Base-by-base conservation (phyloP, 805 yeast species). In the Suhomyces sp. region DNA sequence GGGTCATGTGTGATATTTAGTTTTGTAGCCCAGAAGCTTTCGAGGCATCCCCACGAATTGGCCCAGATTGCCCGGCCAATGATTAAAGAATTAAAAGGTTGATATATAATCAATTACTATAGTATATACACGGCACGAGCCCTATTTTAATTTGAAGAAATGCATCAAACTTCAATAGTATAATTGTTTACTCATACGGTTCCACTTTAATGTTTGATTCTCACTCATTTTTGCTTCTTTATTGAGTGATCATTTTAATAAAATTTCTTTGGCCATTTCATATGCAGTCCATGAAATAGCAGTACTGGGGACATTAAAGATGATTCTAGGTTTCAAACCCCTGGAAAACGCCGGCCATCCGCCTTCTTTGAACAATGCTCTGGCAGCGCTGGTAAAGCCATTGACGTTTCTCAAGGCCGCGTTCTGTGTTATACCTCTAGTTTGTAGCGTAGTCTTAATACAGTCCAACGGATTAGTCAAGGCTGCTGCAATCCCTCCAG, bases 241-340 rank as follows among this genome's bases (percentile, higher is more conserved):
- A 10, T 37, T 15, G 22, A n/a, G 4, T 10, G 21, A 8, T n/a
- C 43, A 53, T 20, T 51, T 50, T 43, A 80, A 65, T 62, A 85
- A 69, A 57, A 86, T 77, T 58, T 82, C 85, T 71, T 93, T 93
- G 43, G 97, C 97, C 93, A 92, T 89, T 68, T 93, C 99, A 69
- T 93, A 93, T 24, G 96, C 89, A 1, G 98, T 93, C 98, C 98
- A 93, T 57, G 96, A 85, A 55, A 93, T 91, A 19, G 98, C 98
- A 7, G 98, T 93, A 44, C 96, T 85, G 20, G 99, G 99, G 66
- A 93, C 91, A 68, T 91, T 91, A 58, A 94, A 87, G 29, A 93
- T 84, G 51, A 94, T 84, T 69, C 99, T 83, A 44, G 99, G 97
- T 63, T 86, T 84, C 62, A 90, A 76, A 17, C 99, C 99, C 59